Evolutionary conservation across 192 early-diverging fungal genomes (phyloP).

Genomic region (Phlyctochytrium arcticum): DNA sequence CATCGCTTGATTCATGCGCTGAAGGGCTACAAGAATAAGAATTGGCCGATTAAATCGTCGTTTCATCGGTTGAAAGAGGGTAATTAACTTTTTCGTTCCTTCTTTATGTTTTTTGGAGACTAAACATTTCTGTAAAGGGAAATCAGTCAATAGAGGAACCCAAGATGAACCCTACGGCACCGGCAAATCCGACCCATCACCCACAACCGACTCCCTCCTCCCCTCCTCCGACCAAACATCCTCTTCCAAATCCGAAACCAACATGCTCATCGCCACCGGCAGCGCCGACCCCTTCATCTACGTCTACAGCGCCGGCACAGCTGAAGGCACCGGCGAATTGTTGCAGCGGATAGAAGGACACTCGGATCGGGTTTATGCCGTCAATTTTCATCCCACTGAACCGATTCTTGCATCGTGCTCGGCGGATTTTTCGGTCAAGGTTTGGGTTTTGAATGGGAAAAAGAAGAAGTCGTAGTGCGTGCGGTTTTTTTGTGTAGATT

Average conservation of each 20-base stretch:
- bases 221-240: background rate
- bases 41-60: conserved; percentile 92
- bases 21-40: conserved; percentile 89
- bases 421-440: conserved; percentile 76
- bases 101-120: too few species aligned
- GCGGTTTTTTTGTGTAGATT: too few species aligned
- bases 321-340: conserved; percentile 38
- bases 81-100: conserved; percentile 20
- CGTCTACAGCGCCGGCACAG: conserved; percentile 54
- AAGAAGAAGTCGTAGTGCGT: conserved; percentile 28
- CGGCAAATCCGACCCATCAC: background rate
- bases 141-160: too few species aligned
- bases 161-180: conserved; percentile 42
- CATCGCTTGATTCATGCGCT: conserved; percentile 73
- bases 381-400: conserved; percentile 85
- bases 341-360: conserved; percentile 84
- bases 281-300: conserved; percentile 81
- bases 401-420: conserved; percentile 77
- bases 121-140: too few species aligned
- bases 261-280: conserved; percentile 70
- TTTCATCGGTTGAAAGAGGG: conserved; percentile 71
- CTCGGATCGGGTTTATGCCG: conserved; percentile 88
- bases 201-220: background rate
- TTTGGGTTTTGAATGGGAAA: conserved; percentile 54
- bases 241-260: background rate